These are phyloP conservation scores for Diaporthe sp. DNA, from an alignment of 2,329 filamentous ascomycete genomes.

Conservation along the genomic window DNA sequence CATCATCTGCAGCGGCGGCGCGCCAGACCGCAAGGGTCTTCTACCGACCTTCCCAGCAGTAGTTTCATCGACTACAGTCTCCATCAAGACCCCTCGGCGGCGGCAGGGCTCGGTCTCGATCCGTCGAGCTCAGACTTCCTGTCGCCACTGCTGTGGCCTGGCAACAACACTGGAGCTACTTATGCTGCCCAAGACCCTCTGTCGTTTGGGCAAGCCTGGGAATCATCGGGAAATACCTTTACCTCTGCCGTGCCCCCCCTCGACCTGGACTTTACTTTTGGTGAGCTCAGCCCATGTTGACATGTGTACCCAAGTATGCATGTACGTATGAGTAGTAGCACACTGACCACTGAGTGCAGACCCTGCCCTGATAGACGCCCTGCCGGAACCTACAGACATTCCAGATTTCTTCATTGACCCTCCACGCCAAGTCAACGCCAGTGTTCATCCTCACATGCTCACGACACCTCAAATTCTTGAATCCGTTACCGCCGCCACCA, in stretches of 20 bases:
- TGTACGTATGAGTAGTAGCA: neutral
- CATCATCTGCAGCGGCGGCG: conserved; percentile 41
- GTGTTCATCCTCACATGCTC: conserved; percentile 28
- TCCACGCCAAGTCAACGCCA: conserved; percentile 16
- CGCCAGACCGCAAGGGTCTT: conserved; percentile 40
- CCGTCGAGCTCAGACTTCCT: conserved; percentile 30
- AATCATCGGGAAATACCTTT: conserved; percentile 30
- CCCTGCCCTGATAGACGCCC: conserved; percentile 38
- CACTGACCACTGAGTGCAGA: conserved; percentile 22
- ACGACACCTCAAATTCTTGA: neutral
- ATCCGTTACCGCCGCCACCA: conserved; percentile 10
- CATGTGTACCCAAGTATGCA: too few species aligned
- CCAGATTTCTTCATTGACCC: conserved; percentile 38
- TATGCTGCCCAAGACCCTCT: conserved; percentile 33
- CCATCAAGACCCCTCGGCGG: conserved; percentile 16
- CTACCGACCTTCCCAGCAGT: conserved; percentile 42
- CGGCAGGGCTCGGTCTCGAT: conserved; percentile 23
- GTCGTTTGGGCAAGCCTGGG: conserved; percentile 37
- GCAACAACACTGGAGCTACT: conserved; percentile 12
- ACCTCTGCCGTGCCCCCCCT: conserved; percentile 27
- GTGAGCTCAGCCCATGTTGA: neutral
- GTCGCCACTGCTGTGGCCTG: conserved; percentile 33
- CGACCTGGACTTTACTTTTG: conserved; percentile 36
- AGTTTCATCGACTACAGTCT: conserved; percentile 28
- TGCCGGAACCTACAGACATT: conserved; percentile 35